Conservation (phyloP, 2,329 filamentous ascomycete species). For the Pleoardoris graminearum region DNA sequence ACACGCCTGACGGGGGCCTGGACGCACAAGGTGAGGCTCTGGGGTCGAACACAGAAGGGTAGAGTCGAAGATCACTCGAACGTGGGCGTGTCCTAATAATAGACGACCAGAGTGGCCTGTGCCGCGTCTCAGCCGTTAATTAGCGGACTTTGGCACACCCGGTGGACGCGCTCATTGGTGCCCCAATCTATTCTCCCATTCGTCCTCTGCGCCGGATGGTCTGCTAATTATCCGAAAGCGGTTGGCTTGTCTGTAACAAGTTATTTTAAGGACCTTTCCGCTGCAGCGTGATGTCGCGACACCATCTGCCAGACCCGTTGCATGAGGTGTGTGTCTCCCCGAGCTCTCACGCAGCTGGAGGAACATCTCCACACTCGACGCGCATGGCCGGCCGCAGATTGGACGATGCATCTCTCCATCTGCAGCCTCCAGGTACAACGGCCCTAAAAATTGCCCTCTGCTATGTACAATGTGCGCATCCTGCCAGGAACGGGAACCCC, state of each 20-base stretch:
- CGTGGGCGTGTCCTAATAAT: constrained; percentile 10
- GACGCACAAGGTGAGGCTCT: constrained; percentile 30
- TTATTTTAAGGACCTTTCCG: constrained; percentile 36
- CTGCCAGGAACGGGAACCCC: no score
- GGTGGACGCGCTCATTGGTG: constrained; percentile 1
- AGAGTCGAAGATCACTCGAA: constrained; percentile 21
- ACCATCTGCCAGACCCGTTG: constrained; percentile 6
- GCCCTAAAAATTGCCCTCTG: constrained; percentile 20
- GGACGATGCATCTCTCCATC: constrained; percentile 17
- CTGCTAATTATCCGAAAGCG: constrained; percentile 7
- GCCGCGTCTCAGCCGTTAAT: constrained; percentile 8
- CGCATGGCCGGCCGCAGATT: constrained; percentile 21
- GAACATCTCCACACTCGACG: constrained; percentile 13
- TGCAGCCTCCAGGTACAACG: constrained; percentile 13
- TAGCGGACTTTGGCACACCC: constrained; percentile 6
- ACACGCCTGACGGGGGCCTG: constrained; percentile 17
- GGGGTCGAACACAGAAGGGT: constrained; percentile 24
- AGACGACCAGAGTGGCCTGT: constrained; percentile 5
- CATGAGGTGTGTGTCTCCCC: not conserved
- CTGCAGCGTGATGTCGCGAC: constrained; percentile 12
- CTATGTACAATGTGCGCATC: not conserved
- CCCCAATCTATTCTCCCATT: constrained; percentile 8
- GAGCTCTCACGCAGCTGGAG: not conserved
- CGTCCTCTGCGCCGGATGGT: not conserved
- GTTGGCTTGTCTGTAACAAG: constrained; percentile 13